Evolutionary conservation across 768 basidiomycete genomes (phyloP).

Genomic region (Amanita brunnescens): DNA sequence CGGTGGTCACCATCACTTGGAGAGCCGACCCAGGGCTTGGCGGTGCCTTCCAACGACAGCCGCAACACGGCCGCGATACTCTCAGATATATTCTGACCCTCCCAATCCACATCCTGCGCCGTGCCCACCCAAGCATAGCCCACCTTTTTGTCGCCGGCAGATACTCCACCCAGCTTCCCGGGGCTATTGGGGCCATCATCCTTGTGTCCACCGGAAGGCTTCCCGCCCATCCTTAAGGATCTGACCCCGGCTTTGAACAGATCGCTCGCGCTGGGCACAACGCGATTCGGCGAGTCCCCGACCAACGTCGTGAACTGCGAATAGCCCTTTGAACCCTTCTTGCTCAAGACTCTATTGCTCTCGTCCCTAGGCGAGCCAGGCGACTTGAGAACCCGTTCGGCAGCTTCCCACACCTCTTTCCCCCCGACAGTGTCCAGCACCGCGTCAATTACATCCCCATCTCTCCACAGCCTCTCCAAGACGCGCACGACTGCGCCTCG

Average conservation of each 20-base stretch:
- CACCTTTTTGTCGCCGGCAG: slow-evolving; percentile 30
- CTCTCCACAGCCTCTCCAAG: slow-evolving; percentile 39
- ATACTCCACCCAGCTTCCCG: slow-evolving; percentile 12
- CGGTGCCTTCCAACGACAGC: slow-evolving; percentile 31
- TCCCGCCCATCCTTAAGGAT: slow-evolving; percentile 33
- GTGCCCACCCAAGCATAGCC: slow-evolving; percentile 80
- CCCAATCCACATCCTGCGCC: slow-evolving; percentile 76
- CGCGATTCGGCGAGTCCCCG: slow-evolving; percentile 57
- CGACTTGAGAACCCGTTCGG: slow-evolving; percentile 48
- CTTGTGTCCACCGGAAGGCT: slow-evolving; percentile 5
- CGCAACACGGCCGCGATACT: slow-evolving; percentile 33
- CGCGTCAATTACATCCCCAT: slow-evolving; percentile 63
- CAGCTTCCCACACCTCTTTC: slow-evolving; percentile 67
- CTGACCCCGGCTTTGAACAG: slow-evolving; percentile 68
- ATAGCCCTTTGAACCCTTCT: slow-evolving; percentile 13
- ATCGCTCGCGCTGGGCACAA: slow-evolving; percentile 62
- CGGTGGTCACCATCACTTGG: slow-evolving; percentile 17
- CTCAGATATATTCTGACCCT: slow-evolving; percentile 64
- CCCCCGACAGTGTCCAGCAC: slow-evolving; percentile 83
- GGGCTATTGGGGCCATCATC: slow-evolving; percentile 2
- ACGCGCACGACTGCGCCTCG: slow-evolving; percentile 41
- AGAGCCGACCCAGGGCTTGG: slow-evolving; percentile 40
- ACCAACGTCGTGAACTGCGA: slow-evolving; percentile 75
- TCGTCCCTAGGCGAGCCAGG: slow-evolving; percentile 12
- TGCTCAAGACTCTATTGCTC: slow-evolving; percentile 14